phyloP scores from a whole-genome alignment of 2,329 filamentous ascomycete genomes.

The Ophiostoma perfectum region DNA sequence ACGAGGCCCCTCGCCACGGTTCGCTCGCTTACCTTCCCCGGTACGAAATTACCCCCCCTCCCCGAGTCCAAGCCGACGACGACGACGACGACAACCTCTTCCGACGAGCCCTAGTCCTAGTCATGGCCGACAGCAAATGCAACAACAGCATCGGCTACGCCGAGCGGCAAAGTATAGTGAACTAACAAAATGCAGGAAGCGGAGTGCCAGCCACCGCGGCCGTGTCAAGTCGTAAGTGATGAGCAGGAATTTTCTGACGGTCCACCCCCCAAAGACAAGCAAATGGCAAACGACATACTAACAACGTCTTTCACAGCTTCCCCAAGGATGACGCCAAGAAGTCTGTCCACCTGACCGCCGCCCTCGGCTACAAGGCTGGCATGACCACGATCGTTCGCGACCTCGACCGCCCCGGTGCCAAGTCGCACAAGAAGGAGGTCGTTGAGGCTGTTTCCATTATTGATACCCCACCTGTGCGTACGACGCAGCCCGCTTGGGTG shows the following conservation, averaged over 20 bases:
- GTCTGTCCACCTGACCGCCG: constrained; percentile 95
- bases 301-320: constrained; percentile 59
- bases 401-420: constrained; percentile 96
- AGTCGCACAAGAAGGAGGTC: constrained; percentile 99
- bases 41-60: constrained; percentile 23
- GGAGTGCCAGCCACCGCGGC: constrained; percentile 28
- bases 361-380: constrained; percentile 99
- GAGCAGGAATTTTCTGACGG: constrained; percentile 4
- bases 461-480: constrained; percentile 92
- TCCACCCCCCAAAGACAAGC: neutral
- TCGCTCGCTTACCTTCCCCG: constrained; percentile 76
- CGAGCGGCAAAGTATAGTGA: neutral
- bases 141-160: too few relatives aligned
- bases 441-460: constrained; percentile 83
- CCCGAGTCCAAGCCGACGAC: constrained; percentile 1
- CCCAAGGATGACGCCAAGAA: constrained; percentile 99
- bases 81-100: neutral
- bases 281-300: constrained; percentile 20
- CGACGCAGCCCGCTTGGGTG: constrained; percentile 71
- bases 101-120: constrained; percentile 9
- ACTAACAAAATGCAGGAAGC: constrained; percentile 27
- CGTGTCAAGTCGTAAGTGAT: constrained; percentile 87
- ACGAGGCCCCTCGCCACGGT: constrained; percentile 88
- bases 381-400: constrained; percentile 99
- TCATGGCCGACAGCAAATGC: neutral